These are phyloP conservation scores for Lipomyces lipofer DNA, from an alignment of 805 yeast species.

Conservation along the genomic window DNA sequence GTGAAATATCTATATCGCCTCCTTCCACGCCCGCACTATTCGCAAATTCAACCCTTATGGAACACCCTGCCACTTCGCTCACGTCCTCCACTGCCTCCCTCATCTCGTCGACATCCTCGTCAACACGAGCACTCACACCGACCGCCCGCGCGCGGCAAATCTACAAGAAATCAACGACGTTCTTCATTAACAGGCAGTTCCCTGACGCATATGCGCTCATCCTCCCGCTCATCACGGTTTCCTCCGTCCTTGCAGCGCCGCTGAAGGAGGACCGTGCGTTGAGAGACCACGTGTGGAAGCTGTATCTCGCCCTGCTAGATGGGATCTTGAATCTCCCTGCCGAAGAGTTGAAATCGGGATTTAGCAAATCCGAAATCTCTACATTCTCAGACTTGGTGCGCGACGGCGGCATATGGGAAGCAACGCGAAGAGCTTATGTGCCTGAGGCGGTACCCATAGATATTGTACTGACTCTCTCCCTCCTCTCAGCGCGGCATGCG, in stretches of 20 bases:
- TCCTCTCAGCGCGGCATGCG: constrained; percentile 11
- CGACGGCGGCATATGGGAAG: constrained; percentile 15
- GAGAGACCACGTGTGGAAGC: constrained; percentile 15
- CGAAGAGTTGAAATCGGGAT: not conserved
- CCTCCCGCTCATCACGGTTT: constrained; percentile 8
- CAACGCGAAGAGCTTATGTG: no score
- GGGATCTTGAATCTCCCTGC: constrained; percentile 9
- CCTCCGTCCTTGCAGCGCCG: constrained; percentile 6
- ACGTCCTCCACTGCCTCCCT: not conserved
- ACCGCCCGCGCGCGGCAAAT: constrained; percentile 3
- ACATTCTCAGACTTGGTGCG: not conserved
- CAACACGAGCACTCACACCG: constrained; percentile 9
- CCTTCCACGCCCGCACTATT: no score
- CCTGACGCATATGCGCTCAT: constrained; percentile 14
- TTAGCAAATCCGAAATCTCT: constrained; percentile 9
- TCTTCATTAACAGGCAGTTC: constrained; percentile 23
- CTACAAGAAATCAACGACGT: constrained; percentile 6
- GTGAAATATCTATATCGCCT: no score
- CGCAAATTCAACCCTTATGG: no score
- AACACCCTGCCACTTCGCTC: no score
- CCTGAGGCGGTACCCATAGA: not conserved
- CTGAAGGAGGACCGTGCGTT: not conserved
- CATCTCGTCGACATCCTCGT: constrained; percentile 6
- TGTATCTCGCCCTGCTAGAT: constrained; percentile 24
- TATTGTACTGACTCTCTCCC: not conserved